Conservation (phyloP, 768 basidiomycete genomes). For the Hygrophorus russula region DNA sequence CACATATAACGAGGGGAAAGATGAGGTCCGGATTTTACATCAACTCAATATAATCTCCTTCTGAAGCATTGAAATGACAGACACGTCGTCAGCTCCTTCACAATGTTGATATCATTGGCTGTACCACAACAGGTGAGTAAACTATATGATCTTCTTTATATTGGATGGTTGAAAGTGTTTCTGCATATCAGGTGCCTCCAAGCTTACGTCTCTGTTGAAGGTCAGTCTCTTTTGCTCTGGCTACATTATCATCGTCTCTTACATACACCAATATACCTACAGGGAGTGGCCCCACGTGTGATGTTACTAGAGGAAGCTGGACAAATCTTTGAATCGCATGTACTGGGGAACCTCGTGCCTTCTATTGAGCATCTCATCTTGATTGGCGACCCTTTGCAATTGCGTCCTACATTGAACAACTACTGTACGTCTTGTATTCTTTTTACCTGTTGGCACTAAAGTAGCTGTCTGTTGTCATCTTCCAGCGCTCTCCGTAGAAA, state of each 20-base stretch:
- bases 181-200: conserved; percentile 50
- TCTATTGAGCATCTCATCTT: conserved; percentile 65
- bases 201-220: conserved; percentile 44
- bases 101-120: conserved; percentile 54
- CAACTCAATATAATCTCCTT: not conserved
- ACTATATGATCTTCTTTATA: not conserved
- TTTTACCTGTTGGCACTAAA: not conserved
- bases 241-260: not conserved
- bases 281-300: conserved; percentile 51
- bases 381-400: conserved; percentile 73
- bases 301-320: conserved; percentile 75
- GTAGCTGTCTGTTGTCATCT: not conserved
- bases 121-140: conserved; percentile 58
- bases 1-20: conserved; percentile 33
- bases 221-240: conserved; percentile 19
- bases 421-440: conserved; percentile 30
- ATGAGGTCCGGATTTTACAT: conserved; percentile 33
- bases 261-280: not conserved
- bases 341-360: conserved; percentile 50
- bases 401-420: conserved; percentile 57
- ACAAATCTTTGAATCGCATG: conserved; percentile 72
- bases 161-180: conserved; percentile 1
- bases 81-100: conserved; percentile 41
- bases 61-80: conserved; percentile 21
- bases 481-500: conserved; percentile 66